Percentiles rank a stretch among this genome's conserved stretches.
These are phyloP conservation scores for Russula sp. DNA, from an alignment of 768 basidiomycete genomes.

Conservation along the genomic window DNA sequence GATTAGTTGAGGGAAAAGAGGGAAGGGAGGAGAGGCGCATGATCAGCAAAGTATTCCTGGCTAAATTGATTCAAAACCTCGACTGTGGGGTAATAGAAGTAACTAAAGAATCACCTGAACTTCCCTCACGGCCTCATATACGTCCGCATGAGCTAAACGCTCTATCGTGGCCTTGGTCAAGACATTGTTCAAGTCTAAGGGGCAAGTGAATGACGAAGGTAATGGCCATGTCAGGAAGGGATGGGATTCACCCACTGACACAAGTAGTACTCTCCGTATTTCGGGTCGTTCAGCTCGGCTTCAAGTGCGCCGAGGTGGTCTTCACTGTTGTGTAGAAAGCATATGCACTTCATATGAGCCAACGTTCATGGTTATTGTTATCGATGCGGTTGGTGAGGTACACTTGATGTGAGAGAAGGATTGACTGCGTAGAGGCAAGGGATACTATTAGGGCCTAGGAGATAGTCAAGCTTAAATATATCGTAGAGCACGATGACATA, in stretches of 20 bases:
- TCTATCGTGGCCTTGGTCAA: constrained; percentile 88
- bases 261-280: constrained; percentile 97
- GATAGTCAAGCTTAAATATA: not conserved
- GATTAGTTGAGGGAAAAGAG: constrained; percentile 83
- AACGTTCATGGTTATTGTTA: constrained; percentile 84
- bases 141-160: constrained; percentile 87
- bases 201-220: constrained; percentile 5
- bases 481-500: constrained; percentile 34
- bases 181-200: constrained; percentile 89
- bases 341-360: constrained; percentile 96
- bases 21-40: constrained; percentile 77
- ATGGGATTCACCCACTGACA: constrained; percentile 84
- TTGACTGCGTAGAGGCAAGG: constrained; percentile 89
- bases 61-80: constrained; percentile 10
- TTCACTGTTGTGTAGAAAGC: constrained; percentile 80
- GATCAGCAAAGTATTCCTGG: constrained; percentile 97
- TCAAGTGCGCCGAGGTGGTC: constrained; percentile 80
- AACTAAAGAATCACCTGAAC: constrained; percentile 64
- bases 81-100: constrained; percentile 15
- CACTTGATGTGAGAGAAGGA: constrained; percentile 88
- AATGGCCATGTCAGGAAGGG: constrained; percentile 5
- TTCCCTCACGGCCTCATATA: constrained; percentile 93
- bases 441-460: constrained; percentile 92
- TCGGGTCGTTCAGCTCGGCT: constrained; percentile 79
- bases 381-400: constrained; percentile 98